Evolutionary conservation across 2,329 filamentous ascomycete species (phyloP), one percentile per base, ranked within the genome.

Genomic region (Penicillium sp.): DNA sequence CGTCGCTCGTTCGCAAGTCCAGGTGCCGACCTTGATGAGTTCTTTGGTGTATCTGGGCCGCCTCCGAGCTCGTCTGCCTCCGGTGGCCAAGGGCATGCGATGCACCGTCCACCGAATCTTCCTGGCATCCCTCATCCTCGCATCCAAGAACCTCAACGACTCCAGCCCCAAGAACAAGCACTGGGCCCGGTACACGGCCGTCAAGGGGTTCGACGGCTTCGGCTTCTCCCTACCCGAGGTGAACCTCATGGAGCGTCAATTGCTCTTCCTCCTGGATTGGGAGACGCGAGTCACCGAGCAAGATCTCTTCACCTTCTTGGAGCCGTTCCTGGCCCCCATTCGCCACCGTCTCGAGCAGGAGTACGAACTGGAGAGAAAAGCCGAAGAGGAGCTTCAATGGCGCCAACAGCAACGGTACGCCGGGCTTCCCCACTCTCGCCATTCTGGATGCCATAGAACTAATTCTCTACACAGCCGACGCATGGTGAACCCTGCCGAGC

Each of bases 151-250:
- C 71, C 81, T 97, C 60, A 97, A 98, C 70, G 93, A 97, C 77
- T 95, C 90, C 52, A 96, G 90, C 9, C 93, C 93, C 54, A 97
- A 97, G 84, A 98, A 98, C 82, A 97, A 97, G 83, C 93, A 98
- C 79, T 98, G 93, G 93, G 90, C 93, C 56, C 85, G 84, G 63
- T 98, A 97, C 77, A 95, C 86, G 51, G 75, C 84, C 62, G 84
- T 95, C 59, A 79, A 78, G 53, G 82, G 80, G 46, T 85, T 77
- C 68, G 82, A 83, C 9, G 81, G 77, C 64, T 98, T 97, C 64
- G 88, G 90, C 60, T 97, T 98, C 78, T 91, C 84, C 62, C 80
- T 90, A 58, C 93, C 88, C 33, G 93, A 98, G 74, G 93, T 98
- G 62, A 98, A 98, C 76, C 79, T 97, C 53, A 98, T 98, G 93